Evolutionary conservation across 2,329 filamentous ascomycete species (phyloP), one percentile per base, ranked within the genome.

Genomic region (Graphilbum sp.): DNA sequence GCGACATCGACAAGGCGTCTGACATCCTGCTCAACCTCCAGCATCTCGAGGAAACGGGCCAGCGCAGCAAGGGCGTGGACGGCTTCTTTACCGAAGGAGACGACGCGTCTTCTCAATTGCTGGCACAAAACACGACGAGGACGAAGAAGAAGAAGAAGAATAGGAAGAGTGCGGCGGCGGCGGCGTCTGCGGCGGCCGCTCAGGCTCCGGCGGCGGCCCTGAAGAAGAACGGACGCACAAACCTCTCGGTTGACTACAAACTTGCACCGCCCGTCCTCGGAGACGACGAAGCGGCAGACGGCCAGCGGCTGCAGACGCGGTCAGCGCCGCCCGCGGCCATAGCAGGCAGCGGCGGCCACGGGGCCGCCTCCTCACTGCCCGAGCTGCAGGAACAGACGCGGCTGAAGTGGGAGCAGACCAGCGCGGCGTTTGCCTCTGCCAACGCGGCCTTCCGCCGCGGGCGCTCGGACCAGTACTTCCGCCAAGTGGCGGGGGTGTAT

Each of bases 11-110:
- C 41, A 64, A 66, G 13, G 74, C 84, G 2, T 75, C 92, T 44
- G 85, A 94, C 48, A 75, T 85, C 41, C 62, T 96, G 12, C 67
- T 95, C 24, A 92, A 81, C 46, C 66, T 84, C 13, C 74, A 81
- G 17, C 85, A 79, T 50, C 75, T 95, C 5, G 74, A 84, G 41
- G 73, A 85, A 40, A 68, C 64, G 1, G 70, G 70, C 0, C 63
- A 72, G 38, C 62, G 69, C 2, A 61, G 66, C 2, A 88, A 81
- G 52, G 83, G 86, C 0, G 64, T 95, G n/a, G 85, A 95, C 41
- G 85, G 72, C 0, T 94, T 94, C 52, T 75, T 72, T 18, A 66
- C 72, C 30, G 66, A 67, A 0, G 66, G 73, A 5, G 34, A 21
- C 10, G 3, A 6, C 3, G 5, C 25, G 2, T 3, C n/a, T 6